A percentile compares a stretch with the other conserved stretches of the same genome.
Conservation (phyloP, 495 filamentous ascomycete species). For the Cercophora scortea region DNA sequence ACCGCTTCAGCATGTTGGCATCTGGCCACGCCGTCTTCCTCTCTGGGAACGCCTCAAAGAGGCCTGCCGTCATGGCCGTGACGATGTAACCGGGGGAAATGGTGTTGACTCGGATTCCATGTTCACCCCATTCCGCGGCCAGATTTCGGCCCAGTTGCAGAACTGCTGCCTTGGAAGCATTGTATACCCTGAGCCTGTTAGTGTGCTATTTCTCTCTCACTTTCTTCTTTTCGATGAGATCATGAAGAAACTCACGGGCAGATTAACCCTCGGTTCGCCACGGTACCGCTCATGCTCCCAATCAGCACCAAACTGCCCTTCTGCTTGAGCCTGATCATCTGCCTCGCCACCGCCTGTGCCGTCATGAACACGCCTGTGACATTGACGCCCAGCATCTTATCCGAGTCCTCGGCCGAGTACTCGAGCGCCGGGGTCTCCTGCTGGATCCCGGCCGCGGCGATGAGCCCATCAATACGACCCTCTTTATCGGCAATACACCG, state of each 20-base stretch:
- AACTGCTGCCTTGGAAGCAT: constrained; percentile 83
- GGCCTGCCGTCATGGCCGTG: constrained; percentile 78
- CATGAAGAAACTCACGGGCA: constrained; percentile 30
- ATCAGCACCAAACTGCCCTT: constrained; percentile 65
- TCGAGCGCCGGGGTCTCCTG: constrained; percentile 64
- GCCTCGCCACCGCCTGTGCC: constrained; percentile 64
- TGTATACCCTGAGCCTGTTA: constrained; percentile 61
- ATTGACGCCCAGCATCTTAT: constrained; percentile 66
- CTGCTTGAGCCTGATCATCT: constrained; percentile 57
- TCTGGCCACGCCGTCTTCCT: constrained; percentile 69
- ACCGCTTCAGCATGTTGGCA: constrained; percentile 79
- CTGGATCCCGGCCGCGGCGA: constrained; percentile 77
- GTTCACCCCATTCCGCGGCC: constrained; percentile 77
- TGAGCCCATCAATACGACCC: constrained; percentile 68
- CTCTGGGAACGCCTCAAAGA: constrained; percentile 72
- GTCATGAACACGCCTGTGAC: constrained; percentile 72
- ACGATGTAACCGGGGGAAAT: constrained; percentile 93
- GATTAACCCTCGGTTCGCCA: constrained; percentile 59
- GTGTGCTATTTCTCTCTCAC: not conserved
- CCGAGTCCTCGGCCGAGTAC: constrained; percentile 53
- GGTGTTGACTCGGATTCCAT: constrained; percentile 91
- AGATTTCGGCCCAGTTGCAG: constrained; percentile 78
- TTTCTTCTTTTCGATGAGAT: too few species aligned
- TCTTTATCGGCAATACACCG: constrained; percentile 61
- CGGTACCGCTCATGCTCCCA: constrained; percentile 70